Base-by-base conservation (phyloP, 2,329 filamentous ascomycete genomes). In the Lasiodiplodia gonubiensis region DNA sequence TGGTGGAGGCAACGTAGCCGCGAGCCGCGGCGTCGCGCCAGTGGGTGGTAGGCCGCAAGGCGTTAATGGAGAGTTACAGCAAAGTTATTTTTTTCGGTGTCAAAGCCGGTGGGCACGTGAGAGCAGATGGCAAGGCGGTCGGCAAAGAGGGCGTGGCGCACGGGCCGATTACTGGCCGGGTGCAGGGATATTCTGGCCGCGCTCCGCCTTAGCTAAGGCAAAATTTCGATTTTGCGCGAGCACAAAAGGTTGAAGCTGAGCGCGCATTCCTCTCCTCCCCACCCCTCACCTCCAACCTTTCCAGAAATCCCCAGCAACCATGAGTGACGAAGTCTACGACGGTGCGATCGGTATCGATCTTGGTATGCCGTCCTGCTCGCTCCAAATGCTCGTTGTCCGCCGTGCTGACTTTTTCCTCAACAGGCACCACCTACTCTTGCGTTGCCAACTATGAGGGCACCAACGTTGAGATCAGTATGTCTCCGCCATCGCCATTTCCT, bases 291-390 rank as follows among this genome's bases (percentile, higher is more conserved):
- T 72, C 69, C 55, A 57, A 39, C 57, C 51, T 39, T 55, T 37
- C 63, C 70, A 70, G 68, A 71, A 75, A 70, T 78, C 74, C 68
- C 80, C 21, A 67, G 51, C 53, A 63, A 92, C 85, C 81, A 97
- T 97, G 94, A 90, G 92, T 83, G 93, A 97, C 84, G 94, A 97
- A 90, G 90, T 96, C 79, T 99, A 98, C 84, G 95, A 99, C 83
- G 95, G 95, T 92, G 95, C 95, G 89, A 93, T 98, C 86, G 95
- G 95, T 90, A 99, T 99, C 87, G 95, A 99, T 90, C 89, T 99
- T 86, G 95, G 94, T 97, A 86, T 79, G 90, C 85, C 67, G 70
- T 16, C 2, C 70, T 68, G 67, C 71, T 70, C 11, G 12, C 12
- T 46, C 55, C 14, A 11, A 37, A 8, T 25, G 8, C 35, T 6